Percentiles rank a stretch among this genome's conserved stretches.
These are phyloP conservation scores for Inosperma sp. DNA, from an alignment of 768 basidiomycete species.

Conservation along the genomic window DNA sequence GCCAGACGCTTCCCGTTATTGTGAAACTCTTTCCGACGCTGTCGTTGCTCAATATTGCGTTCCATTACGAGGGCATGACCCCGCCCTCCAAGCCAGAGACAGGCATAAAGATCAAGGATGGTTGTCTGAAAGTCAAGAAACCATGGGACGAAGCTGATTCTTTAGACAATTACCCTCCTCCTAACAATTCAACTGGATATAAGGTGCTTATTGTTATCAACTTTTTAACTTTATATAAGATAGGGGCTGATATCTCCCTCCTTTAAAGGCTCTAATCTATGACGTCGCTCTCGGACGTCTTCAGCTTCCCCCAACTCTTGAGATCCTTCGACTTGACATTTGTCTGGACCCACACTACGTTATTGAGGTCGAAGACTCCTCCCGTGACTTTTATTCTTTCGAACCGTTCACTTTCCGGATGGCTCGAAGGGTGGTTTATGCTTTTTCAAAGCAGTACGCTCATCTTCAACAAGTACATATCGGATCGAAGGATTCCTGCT, in stretches of 20 bases:
- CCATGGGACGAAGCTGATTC: neutral
- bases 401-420: constrained; percentile 1
- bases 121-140: neutral
- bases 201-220: neutral
- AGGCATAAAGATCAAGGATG: neutral
- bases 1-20: neutral
- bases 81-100: neutral
- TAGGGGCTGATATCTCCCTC: neutral
- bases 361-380: neutral
- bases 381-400: neutral
- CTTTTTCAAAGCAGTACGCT: neutral
- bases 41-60: neutral
- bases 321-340: neutral
- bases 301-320: neutral
- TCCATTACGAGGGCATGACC: neutral
- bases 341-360: neutral
- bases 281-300: neutral
- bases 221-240: neutral
- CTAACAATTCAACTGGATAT: neutral
- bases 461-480: neutral
- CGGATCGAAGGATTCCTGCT: neutral
- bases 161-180: neutral
- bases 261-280: neutral
- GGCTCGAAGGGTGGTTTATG: neutral
- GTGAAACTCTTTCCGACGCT: neutral